Percentiles rank a stretch among this genome's conserved stretches.
These are phyloP conservation scores for Helminthosporium solani DNA, from an alignment of 2,329 filamentous ascomycete genomes.

Conservation along the genomic window DNA sequence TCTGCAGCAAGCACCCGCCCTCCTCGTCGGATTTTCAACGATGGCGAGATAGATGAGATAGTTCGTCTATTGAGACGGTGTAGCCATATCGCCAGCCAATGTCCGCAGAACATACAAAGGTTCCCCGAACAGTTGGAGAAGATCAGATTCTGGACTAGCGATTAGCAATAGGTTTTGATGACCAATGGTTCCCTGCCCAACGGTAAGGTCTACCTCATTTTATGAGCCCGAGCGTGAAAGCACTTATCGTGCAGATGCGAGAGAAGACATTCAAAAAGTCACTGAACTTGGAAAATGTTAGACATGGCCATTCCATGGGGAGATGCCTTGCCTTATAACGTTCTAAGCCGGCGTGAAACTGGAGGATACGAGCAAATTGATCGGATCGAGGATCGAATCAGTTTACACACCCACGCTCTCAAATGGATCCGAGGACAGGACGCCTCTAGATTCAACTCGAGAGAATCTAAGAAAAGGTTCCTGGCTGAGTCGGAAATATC, in stretches of 20 bases:
- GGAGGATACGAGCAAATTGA: constrained; percentile 29
- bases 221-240: constrained; percentile 13
- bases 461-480: constrained; percentile 22
- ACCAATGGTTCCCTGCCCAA: constrained; percentile 31
- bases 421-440: constrained; percentile 27
- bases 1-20: no score
- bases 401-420: constrained; percentile 28
- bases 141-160: constrained; percentile 22
- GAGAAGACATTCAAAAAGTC: constrained; percentile 21
- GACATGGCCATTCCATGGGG: constrained; percentile 23
- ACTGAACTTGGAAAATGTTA: constrained; percentile 10
- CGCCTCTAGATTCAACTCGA: constrained; percentile 12
- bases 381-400: constrained; percentile 23
- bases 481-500: constrained; percentile 24
- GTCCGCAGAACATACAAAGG: constrained; percentile 28
- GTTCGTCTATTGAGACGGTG: constrained; percentile 11
- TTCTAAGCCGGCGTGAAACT: constrained; percentile 18
- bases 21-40: constrained; percentile 6
- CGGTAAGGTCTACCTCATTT: constrained; percentile 17
- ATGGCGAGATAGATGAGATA: constrained; percentile 21
- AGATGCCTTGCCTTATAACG: constrained; percentile 23
- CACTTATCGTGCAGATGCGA: constrained; percentile 22
- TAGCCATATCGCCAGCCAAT: constrained; percentile 3
- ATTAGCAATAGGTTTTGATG: constrained; percentile 23
- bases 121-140: constrained; percentile 25